phyloP scores from a whole-genome alignment of 805 yeast genomes.

The Yarrowia sp. region DNA sequence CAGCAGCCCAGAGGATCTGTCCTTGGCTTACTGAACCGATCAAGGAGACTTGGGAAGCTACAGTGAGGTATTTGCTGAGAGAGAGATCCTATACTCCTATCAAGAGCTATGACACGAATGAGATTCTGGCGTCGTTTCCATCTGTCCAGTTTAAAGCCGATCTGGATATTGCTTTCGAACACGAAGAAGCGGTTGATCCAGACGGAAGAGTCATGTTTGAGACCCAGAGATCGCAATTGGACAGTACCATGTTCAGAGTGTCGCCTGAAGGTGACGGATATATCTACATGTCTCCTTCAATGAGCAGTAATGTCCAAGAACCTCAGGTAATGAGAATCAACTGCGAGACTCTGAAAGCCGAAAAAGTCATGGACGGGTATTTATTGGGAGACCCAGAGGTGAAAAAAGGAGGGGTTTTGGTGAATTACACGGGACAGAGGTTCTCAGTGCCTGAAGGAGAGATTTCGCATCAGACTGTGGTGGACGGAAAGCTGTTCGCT shows the following conservation, averaged over 20 bases:
- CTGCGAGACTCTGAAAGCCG: neutral
- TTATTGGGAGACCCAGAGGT: slow-evolving; percentile 11
- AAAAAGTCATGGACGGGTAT: slow-evolving; percentile 15
- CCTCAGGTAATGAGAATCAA: slow-evolving; percentile 7
- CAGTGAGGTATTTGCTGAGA: neutral
- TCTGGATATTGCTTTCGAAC: slow-evolving; percentile 24
- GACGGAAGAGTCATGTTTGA: slow-evolving; percentile 33
- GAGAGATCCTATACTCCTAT: neutral
- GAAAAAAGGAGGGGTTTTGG: neutral
- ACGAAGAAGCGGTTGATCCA: slow-evolving; percentile 16
- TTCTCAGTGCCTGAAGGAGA: slow-evolving; percentile 2
- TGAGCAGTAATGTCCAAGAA: neutral
- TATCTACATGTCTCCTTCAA: slow-evolving; percentile 30
- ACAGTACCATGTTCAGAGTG: slow-evolving; percentile 15
- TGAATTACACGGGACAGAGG: neutral
- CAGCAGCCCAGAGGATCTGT: slow-evolving; percentile 7
- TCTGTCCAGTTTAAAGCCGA: slow-evolving; percentile 22
- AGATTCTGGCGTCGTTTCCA: neutral
- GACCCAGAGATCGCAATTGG: slow-evolving; percentile 26
- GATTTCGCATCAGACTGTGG: slow-evolving; percentile 14
- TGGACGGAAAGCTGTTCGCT: slow-evolving; percentile 16
- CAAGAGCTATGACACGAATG: slow-evolving; percentile 17
- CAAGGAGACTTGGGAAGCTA: slow-evolving; percentile 5
- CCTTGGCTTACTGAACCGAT: slow-evolving; percentile 15
- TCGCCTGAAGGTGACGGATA: slow-evolving; percentile 5